Percentiles rank a stretch among this genome's conserved stretches.
Conservation (phyloP, 805 yeast genomes). For the Priceomyces melissophilus region DNA sequence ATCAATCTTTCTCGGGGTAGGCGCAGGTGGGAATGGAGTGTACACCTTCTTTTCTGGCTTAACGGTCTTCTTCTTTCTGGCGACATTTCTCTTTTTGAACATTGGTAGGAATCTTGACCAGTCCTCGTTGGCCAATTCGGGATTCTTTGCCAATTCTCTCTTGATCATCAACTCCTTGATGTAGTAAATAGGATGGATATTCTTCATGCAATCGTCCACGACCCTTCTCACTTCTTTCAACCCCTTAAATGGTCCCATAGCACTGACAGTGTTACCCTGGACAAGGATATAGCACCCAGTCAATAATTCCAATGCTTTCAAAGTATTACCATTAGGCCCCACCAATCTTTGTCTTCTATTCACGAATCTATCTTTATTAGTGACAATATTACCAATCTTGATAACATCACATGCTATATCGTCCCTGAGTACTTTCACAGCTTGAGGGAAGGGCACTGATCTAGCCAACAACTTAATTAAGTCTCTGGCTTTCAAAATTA, state of each 20-base stretch:
- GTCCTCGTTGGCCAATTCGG: slow-evolving; percentile 92
- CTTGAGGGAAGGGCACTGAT: slow-evolving; percentile 96
- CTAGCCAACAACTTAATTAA: slow-evolving; percentile 89
- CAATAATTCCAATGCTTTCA: slow-evolving; percentile 89
- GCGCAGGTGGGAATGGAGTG: slow-evolving; percentile 99
- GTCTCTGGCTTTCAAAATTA: slow-evolving; percentile 91
- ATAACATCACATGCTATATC: slow-evolving; percentile 95
- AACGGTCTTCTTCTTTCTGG: slow-evolving; percentile 88
- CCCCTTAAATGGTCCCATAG: slow-evolving; percentile 95
- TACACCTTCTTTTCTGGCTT: slow-evolving; percentile 72
- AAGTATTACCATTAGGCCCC: slow-evolving; percentile 95
- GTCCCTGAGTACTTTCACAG: slow-evolving; percentile 84
- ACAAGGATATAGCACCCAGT: slow-evolving; percentile 96
- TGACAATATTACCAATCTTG: slow-evolving; percentile 85
- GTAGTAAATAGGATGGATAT: slow-evolving; percentile 96
- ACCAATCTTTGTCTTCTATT: slow-evolving; percentile 94
- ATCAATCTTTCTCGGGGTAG: slow-evolving; percentile 94
- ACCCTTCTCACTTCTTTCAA: slow-evolving; percentile 88
- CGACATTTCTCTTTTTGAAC: slow-evolving; percentile 94
- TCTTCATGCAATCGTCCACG: slow-evolving; percentile 96
- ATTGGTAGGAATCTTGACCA: slow-evolving; percentile 96
- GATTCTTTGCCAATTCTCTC: slow-evolving; percentile 90
- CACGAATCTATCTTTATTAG: slow-evolving; percentile 89
- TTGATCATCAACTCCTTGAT: slow-evolving; percentile 97
- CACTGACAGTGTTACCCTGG: slow-evolving; percentile 95